Evolutionary conservation across 345 rosid species (phyloP).

Genomic region (Eutrema heterophyllum): DNA sequence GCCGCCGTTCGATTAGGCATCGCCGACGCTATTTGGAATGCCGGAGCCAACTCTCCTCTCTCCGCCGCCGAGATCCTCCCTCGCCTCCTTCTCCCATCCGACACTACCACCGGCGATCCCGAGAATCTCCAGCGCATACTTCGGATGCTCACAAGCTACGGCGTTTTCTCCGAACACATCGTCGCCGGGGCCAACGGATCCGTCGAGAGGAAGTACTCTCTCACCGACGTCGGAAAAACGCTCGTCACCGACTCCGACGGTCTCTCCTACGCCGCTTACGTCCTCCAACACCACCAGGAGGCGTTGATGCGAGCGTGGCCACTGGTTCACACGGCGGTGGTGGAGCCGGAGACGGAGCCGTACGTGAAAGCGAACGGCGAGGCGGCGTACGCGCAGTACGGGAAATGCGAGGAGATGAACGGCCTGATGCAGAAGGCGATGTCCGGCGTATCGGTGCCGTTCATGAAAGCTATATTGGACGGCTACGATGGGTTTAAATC

Average conservation of each 20-base stretch:
- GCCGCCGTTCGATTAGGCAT: conserved; percentile 70
- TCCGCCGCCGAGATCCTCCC: conserved; percentile 73
- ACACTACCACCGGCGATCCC: conserved; percentile 41
- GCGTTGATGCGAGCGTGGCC: conserved; percentile 78
- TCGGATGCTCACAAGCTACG: conserved; percentile 77
- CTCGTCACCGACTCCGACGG: conserved; percentile 68
- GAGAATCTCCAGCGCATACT: conserved; percentile 84
- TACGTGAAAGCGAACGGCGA: conserved; percentile 73
- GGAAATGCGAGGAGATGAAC: conserved; percentile 80
- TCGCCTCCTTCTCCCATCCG: conserved; percentile 32
- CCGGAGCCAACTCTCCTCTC: conserved; percentile 67
- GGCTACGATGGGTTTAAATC: conserved; percentile 68
- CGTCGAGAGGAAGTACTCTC: conserved; percentile 49
- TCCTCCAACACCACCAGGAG: conserved; percentile 98
- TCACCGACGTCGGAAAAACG: conserved; percentile 71
- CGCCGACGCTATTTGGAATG: conserved; percentile 81
- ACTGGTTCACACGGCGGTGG: conserved; percentile 66
- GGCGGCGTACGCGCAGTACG: conserved; percentile 62
- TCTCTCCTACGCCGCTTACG: conserved; percentile 69
- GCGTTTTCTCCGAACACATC: conserved; percentile 66
- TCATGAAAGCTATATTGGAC: conserved; percentile 65
- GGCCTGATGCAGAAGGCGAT: conserved; percentile 78
- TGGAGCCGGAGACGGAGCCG: conserved; percentile 63
- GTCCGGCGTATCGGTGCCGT: conserved; percentile 89
- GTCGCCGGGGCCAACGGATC: conserved; percentile 26